Percentiles rank a stretch among this genome's conserved stretches.
Evolutionary conservation across 495 filamentous ascomycete species (phyloP).

Genomic region (Hypoxylon intermedium): DNA sequence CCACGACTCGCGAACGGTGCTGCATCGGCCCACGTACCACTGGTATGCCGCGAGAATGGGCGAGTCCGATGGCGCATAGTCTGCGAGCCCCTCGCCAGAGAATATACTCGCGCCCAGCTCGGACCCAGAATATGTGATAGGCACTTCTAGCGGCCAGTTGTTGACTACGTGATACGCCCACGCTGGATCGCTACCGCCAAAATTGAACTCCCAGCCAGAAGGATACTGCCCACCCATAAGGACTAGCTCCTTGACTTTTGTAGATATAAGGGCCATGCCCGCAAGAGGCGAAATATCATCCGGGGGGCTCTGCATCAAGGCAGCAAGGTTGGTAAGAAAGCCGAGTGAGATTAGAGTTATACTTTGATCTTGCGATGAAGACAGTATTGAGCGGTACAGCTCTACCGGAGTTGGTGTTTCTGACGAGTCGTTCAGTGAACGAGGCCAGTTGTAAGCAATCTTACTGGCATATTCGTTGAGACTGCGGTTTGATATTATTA

Average conservation of each 20-base stretch:
- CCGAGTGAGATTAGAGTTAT: slow-evolving; percentile 56
- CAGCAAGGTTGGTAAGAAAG: slow-evolving; percentile 52
- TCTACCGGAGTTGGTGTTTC: slow-evolving; percentile 52
- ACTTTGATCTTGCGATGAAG: slow-evolving; percentile 44
- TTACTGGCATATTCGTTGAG: slow-evolving; percentile 45
- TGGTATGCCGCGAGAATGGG: slow-evolving; percentile 52
- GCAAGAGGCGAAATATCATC: slow-evolving; percentile 44
- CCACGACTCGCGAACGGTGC: slow-evolving; percentile 46
- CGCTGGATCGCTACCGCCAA: slow-evolving; percentile 45
- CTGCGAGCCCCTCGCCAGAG: slow-evolving; percentile 46
- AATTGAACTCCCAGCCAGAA: slow-evolving; percentile 52
- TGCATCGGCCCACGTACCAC: slow-evolving; percentile 33
- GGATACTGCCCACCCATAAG: slow-evolving; percentile 58
- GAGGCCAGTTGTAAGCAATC: slow-evolving; percentile 50
- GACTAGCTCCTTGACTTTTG: slow-evolving; percentile 54
- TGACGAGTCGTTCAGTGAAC: slow-evolving; percentile 43
- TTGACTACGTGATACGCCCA: slow-evolving; percentile 49
- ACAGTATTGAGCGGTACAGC: slow-evolving; percentile 51
- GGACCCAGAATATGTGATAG: slow-evolving; percentile 45
- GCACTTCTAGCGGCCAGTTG: slow-evolving; percentile 44
- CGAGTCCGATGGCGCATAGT: slow-evolving; percentile 41
- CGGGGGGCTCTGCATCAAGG: slow-evolving; percentile 46
- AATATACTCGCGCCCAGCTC: slow-evolving; percentile 47
- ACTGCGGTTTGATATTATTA: slow-evolving; percentile 6
- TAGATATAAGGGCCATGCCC: slow-evolving; percentile 47